A percentile compares a stretch with the other conserved stretches of the same genome.
phyloP scores from a whole-genome alignment of 441 rosid species.

The Croton laevigatus region DNA sequence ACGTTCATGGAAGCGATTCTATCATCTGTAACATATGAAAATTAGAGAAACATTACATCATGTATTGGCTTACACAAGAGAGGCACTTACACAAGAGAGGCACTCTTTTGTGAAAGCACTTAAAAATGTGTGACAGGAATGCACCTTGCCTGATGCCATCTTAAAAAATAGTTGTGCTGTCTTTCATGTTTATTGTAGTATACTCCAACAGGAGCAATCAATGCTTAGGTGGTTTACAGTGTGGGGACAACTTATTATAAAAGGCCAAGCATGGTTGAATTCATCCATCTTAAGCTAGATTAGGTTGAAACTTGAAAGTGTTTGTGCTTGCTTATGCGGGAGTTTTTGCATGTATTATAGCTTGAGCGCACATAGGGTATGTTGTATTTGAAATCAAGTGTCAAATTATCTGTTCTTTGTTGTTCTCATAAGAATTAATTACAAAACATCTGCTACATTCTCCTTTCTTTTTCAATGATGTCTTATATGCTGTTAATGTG shows the following conservation, averaged over 20 bases:
- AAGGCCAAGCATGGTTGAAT: background rate
- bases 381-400: background rate
- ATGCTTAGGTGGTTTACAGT: background rate
- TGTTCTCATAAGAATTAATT: background rate
- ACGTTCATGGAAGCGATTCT: background rate
- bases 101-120: background rate
- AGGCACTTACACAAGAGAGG: background rate
- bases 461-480: conserved; percentile 4
- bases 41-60: background rate
- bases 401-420: background rate
- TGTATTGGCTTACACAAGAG: background rate
- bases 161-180: background rate
- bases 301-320: background rate
- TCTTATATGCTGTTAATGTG: background rate
- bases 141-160: background rate
- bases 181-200: background rate
- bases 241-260: background rate
- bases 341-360: background rate
- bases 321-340: background rate
- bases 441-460: background rate
- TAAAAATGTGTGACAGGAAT: background rate
- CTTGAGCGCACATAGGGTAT: background rate
- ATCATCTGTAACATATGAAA: background rate
- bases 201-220: background rate
- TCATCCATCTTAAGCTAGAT: background rate